Evolutionary conservation across 2,329 filamentous ascomycete genomes (phyloP).

Genomic region (Fusarium odoratissimum): DNA sequence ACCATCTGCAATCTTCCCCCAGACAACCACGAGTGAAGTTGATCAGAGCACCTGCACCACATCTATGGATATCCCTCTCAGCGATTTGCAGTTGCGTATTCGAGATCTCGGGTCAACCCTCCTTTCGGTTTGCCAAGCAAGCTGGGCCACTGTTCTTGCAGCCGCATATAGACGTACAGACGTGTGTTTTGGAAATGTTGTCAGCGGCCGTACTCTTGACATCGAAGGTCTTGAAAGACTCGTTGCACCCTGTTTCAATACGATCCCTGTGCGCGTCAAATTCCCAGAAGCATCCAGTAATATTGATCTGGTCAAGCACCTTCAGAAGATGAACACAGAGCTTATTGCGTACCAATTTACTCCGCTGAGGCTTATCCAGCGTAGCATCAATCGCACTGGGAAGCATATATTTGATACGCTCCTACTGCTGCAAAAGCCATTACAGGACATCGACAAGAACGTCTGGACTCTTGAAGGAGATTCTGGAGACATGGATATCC

Average conservation of each 20-base stretch:
- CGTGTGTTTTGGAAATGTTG: constrained; percentile 87
- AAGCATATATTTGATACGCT: constrained; percentile 80
- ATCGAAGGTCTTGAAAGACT: constrained; percentile 75
- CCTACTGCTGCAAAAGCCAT: constrained; percentile 78
- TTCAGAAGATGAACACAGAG: constrained; percentile 72
- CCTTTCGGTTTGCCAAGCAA: constrained; percentile 75
- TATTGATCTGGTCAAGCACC: constrained; percentile 65
- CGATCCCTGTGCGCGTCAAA: constrained; percentile 76
- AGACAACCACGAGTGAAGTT: constrained; percentile 33
- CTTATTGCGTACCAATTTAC: constrained; percentile 78
- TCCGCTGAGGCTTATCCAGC: constrained; percentile 78
- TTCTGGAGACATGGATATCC: constrained; percentile 75
- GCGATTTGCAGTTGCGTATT: constrained; percentile 60
- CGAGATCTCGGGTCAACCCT: constrained; percentile 69
- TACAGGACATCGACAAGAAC: constrained; percentile 64
- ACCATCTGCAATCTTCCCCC: constrained; percentile 44
- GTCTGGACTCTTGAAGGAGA: constrained; percentile 70
- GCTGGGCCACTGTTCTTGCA: constrained; percentile 76
- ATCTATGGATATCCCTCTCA: constrained; percentile 53
- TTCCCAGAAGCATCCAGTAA: constrained; percentile 62
- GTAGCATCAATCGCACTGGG: constrained; percentile 54
- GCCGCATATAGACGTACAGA: constrained; percentile 68
- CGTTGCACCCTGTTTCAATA: constrained; percentile 94
- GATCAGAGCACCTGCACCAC: constrained; percentile 47
- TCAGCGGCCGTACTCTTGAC: constrained; percentile 78